Percentiles rank a stretch among this genome's conserved stretches.
Conservation (phyloP, 169 alveolate species). For the Sarcocystis neurona region DNA sequence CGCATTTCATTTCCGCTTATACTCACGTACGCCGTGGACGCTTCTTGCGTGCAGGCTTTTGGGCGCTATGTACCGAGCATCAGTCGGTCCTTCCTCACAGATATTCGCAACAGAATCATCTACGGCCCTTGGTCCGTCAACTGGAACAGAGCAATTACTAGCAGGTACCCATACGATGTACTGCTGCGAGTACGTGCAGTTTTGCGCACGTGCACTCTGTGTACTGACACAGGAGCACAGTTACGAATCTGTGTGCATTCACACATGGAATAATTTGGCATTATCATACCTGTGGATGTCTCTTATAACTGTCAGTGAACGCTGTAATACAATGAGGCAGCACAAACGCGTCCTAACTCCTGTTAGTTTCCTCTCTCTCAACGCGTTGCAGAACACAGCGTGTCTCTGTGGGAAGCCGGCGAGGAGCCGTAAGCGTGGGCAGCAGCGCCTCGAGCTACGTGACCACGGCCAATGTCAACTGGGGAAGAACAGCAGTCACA, state of each 20-base stretch:
- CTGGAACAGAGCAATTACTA: constrained; percentile 36
- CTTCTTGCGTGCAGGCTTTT: constrained; percentile 24
- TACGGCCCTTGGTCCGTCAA: constrained; percentile 63
- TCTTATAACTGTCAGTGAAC: neutral
- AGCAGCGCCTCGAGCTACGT: constrained; percentile 43
- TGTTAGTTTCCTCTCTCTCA: neutral
- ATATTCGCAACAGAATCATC: constrained; percentile 26
- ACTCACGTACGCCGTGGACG: too few relatives aligned
- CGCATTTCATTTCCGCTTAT: too few relatives aligned
- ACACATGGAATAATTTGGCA: too few relatives aligned
- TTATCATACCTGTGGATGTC: neutral
- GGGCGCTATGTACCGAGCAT: neutral
- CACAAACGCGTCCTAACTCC: too few relatives aligned
- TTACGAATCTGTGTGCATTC: too few relatives aligned
- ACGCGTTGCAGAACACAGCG: neutral
- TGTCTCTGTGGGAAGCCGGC: constrained; percentile 40
- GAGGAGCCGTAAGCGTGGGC: constrained; percentile 48
- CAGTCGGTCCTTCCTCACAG: neutral
- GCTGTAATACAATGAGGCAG: neutral
- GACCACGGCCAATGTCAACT: constrained; percentile 27
- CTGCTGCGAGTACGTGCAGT: too few relatives aligned
- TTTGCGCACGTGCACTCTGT: too few relatives aligned
- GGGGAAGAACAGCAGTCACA: constrained; percentile 42
- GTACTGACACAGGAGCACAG: too few relatives aligned
- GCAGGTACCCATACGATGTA: too few relatives aligned